Base-by-base conservation (phyloP, 192 early-diverging fungal genomes). In the Irineochytrium annulatum region DNA sequence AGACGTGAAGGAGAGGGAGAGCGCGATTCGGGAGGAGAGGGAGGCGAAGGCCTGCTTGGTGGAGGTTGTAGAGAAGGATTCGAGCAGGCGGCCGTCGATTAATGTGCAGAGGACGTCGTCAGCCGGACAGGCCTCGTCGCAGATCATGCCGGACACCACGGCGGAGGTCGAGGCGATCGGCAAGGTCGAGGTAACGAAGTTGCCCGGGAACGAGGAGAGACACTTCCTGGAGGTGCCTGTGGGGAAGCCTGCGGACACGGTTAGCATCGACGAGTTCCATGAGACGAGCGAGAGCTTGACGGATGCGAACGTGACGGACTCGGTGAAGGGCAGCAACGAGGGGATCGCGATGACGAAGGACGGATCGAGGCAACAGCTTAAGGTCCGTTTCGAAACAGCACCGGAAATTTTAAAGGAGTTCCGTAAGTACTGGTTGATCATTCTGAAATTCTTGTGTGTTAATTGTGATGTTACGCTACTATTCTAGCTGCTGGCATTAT, bases 401-500 rank as follows among this genome's bases (percentile, higher is more conserved):
- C 34, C 27, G 2, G 31, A 59, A 5, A 31, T 68, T 16, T 14
- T 68, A 2, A 22, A 55, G n/a, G 16, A 35, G 22, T 55, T 64
- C 34, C 65, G 69, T 71, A 34, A 41, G 44, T 6, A 53, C 52
- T 43, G 13, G 28, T 22, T 33, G 22, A 20, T 48, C 33, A 6
- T 3, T 34, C 2, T 53, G 3, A 28, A 29, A 29, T 54, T 11
- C 43, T 11, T 53, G 3, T 6, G 2, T 6, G 24, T 57, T 55
- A 22, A 33, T 41, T 11, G 11, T n/a, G 35, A 30, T 48, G n/a
- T 48, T 8, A 22, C 8, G 31, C 24, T 8, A 26, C 8, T 17
- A 35, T 41, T 46, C 66, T 69, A 58, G 59, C 73, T 51, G 73
- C 82, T 26, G 86, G 86, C 39, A 76, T 87, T 19, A 43, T 87